A percentile compares a stretch with the other conserved stretches of the same genome.
Conservation (phyloP, 2,329 filamentous ascomycete genomes). For the Plenodomus biglobosus region DNA sequence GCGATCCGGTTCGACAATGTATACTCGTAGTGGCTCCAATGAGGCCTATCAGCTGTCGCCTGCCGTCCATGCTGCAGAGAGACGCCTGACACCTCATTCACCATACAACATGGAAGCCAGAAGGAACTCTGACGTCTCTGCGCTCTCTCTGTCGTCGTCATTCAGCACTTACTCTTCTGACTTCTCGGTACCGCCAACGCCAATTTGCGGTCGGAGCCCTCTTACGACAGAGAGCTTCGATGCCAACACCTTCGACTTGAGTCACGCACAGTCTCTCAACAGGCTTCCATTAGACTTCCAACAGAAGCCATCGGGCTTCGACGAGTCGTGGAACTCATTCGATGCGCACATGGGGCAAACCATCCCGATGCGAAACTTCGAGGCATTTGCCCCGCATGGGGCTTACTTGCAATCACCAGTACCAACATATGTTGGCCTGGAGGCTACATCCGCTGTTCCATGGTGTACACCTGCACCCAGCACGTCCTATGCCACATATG, state of each 20-base stretch:
- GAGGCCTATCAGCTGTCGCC: constrained; percentile 27
- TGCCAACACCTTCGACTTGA: constrained; percentile 16
- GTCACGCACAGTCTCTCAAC: constrained; percentile 17
- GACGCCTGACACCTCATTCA: constrained; percentile 29
- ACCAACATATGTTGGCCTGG: constrained; percentile 2
- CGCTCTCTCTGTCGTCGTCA: constrained; percentile 27
- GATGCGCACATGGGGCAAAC: constrained; percentile 4
- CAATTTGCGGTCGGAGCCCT: constrained; percentile 25
- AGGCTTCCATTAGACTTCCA: constrained; percentile 12
- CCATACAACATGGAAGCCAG: constrained; percentile 32
- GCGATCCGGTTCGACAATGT: constrained; percentile 9
- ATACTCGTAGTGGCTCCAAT: constrained; percentile 14
- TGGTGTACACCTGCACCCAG: constrained; percentile 2
- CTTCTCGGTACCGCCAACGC: constrained; percentile 33
- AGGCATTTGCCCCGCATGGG: constrained; percentile 4
- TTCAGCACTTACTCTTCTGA: constrained; percentile 17
- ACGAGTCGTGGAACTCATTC: constrained; percentile 6
- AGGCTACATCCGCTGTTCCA: constrained; percentile 1
- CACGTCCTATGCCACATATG: constrained; percentile 4
- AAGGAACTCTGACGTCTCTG: constrained; percentile 34
- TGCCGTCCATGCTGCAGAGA: constrained; percentile 18
- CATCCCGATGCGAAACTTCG: constrained; percentile 5
- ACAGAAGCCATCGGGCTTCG: constrained; percentile 7
- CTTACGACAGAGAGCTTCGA: constrained; percentile 25
- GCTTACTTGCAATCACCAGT: constrained; percentile 9